These are phyloP conservation scores for Haematococcus sp. DNA, from an alignment of 139 green algal genomes.

Conservation along the genomic window DNA sequence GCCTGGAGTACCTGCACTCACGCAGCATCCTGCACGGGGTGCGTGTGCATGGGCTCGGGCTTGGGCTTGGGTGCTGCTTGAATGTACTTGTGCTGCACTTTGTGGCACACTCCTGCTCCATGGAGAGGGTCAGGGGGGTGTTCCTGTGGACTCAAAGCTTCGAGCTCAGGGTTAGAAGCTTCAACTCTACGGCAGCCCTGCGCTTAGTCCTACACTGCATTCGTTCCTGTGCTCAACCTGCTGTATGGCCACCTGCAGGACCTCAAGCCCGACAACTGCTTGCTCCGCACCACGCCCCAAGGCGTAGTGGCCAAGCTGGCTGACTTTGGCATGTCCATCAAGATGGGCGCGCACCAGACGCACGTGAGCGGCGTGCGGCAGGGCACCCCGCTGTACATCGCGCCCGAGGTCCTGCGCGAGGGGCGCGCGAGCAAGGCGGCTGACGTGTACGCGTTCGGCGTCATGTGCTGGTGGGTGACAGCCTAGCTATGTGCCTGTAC, in stretches of 20 bases:
- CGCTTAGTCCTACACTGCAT: too few relatives aligned
- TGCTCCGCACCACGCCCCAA: slow-evolving; percentile 1
- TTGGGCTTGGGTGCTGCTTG: neutral
- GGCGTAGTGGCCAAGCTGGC: slow-evolving; percentile 36
- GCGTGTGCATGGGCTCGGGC: neutral
- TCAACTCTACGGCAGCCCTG: too few relatives aligned
- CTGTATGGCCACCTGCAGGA: too few relatives aligned
- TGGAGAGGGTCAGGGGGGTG: too few relatives aligned
- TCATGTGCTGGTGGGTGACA: slow-evolving; percentile 28
- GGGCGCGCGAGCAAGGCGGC: slow-evolving; percentile 9
- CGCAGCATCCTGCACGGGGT: neutral
- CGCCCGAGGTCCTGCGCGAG: slow-evolving; percentile 27
- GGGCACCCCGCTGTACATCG: slow-evolving; percentile 46
- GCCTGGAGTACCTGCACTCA: neutral
- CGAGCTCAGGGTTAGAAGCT: too few relatives aligned
- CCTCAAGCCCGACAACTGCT: slow-evolving; percentile 20
- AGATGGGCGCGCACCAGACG: slow-evolving; percentile 32
- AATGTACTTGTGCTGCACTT: too few relatives aligned
- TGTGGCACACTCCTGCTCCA: too few relatives aligned
- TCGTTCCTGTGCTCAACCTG: too few relatives aligned
- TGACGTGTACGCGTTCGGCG: slow-evolving; percentile 21
- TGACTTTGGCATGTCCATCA: slow-evolving; percentile 46
- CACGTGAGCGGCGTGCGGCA: slow-evolving; percentile 36
- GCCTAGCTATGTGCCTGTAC: too few relatives aligned
- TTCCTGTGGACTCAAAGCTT: too few relatives aligned